Conservation (phyloP, 441 rosid genomes). For the Breynia disticha region DNA sequence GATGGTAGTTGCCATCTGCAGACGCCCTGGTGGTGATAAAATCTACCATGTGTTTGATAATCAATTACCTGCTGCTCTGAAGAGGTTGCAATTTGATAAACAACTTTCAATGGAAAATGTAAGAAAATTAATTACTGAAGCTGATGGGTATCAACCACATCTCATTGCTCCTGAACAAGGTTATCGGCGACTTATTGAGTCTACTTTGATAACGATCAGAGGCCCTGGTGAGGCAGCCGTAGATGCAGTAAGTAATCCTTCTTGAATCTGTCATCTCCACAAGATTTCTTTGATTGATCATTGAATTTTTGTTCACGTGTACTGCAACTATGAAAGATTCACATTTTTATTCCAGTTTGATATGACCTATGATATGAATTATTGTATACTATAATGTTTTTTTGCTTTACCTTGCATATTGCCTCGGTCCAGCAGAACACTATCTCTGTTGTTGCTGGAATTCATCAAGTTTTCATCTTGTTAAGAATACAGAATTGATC, state of each 20-base stretch:
- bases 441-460: neutral
- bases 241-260: conserved; percentile 48
- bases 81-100: conserved; percentile 84
- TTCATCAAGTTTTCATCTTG: neutral
- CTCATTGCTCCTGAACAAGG: conserved; percentile 95
- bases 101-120: conserved; percentile 80
- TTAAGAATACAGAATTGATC: neutral
- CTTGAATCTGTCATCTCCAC: neutral
- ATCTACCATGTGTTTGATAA: conserved; percentile 67
- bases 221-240: conserved; percentile 96
- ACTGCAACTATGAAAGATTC: too few relatives aligned
- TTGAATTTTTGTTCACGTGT: too few relatives aligned
- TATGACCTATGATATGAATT: too few relatives aligned
- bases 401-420: too few relatives aligned
- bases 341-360: too few relatives aligned
- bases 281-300: too few relatives aligned
- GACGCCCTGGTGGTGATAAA: conserved; percentile 94
- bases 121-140: conserved; percentile 75
- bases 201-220: conserved; percentile 61
- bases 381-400: too few relatives aligned
- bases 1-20: conserved; percentile 23
- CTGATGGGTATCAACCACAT: conserved; percentile 96
- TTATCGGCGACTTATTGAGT: conserved; percentile 85
- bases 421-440: too few relatives aligned
- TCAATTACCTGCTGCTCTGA: conserved; percentile 75